A percentile compares a stretch with the other conserved stretches of the same genome.
Conservation (phyloP, 2,329 filamentous ascomycete species). For the Sporothrix sp. region DNA sequence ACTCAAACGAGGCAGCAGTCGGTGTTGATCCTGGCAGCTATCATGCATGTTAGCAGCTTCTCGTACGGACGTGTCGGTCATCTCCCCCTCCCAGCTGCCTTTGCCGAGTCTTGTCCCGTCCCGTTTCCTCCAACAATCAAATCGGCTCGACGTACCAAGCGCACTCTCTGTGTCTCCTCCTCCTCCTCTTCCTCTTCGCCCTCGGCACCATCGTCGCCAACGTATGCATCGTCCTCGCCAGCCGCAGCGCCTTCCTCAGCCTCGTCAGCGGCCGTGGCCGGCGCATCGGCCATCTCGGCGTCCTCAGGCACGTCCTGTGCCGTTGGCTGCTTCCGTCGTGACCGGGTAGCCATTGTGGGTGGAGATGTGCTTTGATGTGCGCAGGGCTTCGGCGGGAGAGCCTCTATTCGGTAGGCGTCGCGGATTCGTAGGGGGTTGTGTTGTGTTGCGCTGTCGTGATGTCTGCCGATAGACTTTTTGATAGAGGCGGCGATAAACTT, state of each 20-base stretch:
- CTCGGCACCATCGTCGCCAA: conserved; percentile 9
- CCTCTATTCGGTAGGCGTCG: neutral
- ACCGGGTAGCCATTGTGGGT: conserved; percentile 15
- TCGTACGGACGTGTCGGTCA: too few species aligned
- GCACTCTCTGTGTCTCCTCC: conserved; percentile 45
- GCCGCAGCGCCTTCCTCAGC: conserved; percentile 8
- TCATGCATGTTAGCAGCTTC: neutral
- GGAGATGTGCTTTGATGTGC: neutral
- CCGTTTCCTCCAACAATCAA: neutral
- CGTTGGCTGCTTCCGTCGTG: conserved; percentile 12
- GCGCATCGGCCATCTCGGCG: conserved; percentile 36
- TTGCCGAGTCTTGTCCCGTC: neutral
- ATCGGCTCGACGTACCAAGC: conserved; percentile 40
- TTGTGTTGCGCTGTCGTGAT: neutral
- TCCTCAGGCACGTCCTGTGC: conserved; percentile 20
- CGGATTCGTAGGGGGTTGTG: neutral
- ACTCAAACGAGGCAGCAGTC: conserved; percentile 89
- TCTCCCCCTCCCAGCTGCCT: neutral
- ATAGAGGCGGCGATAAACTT: conserved; percentile 2
- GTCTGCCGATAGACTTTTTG: neutral
- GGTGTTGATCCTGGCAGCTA: conserved; percentile 79
- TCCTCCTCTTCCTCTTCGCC: conserved; percentile 32
- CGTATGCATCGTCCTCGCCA: conserved; percentile 21
- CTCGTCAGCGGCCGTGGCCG: conserved; percentile 12
- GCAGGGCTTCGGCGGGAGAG: neutral